Base-by-base conservation (phyloP, 306 rosid genomes). In the Cucurbita ficifolia region DNA sequence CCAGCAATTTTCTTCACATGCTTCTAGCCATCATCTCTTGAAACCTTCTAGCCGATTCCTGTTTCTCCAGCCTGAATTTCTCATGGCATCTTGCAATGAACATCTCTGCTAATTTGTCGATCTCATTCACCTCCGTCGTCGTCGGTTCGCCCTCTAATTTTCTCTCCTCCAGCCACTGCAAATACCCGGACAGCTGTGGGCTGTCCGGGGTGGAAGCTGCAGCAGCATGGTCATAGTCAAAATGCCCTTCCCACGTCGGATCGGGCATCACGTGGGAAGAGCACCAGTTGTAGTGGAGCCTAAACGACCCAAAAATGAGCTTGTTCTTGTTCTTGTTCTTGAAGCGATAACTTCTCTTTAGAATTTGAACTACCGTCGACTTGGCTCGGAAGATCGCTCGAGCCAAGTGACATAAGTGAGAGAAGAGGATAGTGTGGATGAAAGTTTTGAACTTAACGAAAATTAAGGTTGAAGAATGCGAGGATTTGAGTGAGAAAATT, bases 251-350 rank as follows among this genome's bases (percentile, higher is more conserved):
- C 49, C 48, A 83, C 22, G 83, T 86, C 7, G 81, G 79, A 0
- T 88, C 79, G 0, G 94, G 92, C 43, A 90, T 60, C 13, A 90
- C 79, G 10, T 86, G 92, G 7, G 89, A 80, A 65, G 96, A 88
- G 62, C 89, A 81, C 92, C 96, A 95, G 42, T 95, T 89, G 43
- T 91, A 95, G 86, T 91, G 99, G 48, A 95, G 83, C 51, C 99
- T 79, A 70, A 91, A 95, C 4, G 99, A 95, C 3, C 99, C 99
- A 10, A 89, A 72, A 40, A 89, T 68, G 7, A 88, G 72, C 59
- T 83, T 83, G 51, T 72, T 89, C 40, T 76, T 83, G 43, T 40
- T 80, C 24, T 42, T 88, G 13, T 74, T 60, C 59, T 74, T 76
- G 39, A 56, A 49, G 10, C 7, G 80, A 38, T 85, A 78, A 77